These are phyloP conservation scores for Mitragyna speciosa DNA, from an alignment of 257 asterid genomes.

Conservation along the genomic window DNA sequence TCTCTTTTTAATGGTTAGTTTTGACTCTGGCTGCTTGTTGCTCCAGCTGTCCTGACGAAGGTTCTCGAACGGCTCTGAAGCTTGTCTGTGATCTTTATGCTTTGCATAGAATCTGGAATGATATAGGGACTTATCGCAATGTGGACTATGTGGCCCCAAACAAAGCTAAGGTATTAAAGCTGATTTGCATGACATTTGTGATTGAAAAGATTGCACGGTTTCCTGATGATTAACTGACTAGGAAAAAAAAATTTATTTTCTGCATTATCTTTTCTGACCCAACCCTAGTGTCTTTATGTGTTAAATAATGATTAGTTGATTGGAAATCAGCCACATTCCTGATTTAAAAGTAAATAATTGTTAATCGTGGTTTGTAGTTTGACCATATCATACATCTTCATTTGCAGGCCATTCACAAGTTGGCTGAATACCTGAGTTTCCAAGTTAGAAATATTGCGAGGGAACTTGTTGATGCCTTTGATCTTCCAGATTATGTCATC, in stretches of 20 bases:
- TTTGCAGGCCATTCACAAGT: conserved; percentile 93
- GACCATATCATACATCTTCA: not conserved
- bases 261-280: not conserved
- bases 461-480: conserved; percentile 91
- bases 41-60: conserved; percentile 75
- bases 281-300: not conserved
- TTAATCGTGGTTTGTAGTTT: not conserved
- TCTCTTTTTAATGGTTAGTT: conserved; percentile 2
- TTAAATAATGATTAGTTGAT: too few relatives aligned
- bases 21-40: conserved; percentile 22
- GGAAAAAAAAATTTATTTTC: not conserved
- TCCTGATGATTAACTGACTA: not conserved
- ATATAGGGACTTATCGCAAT: conserved; percentile 91
- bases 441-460: conserved; percentile 80
- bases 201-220: not conserved
- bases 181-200: too few relatives aligned
- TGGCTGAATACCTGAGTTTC: conserved; percentile 75
- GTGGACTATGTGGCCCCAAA: conserved; percentile 97
- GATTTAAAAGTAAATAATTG: not conserved
- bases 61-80: conserved; percentile 70
- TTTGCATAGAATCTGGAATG: conserved; percentile 94
- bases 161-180: conserved; percentile 80
- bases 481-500: conserved; percentile 87
- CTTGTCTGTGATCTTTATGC: conserved; percentile 93
- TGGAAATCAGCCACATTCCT: not conserved